Evolutionary conservation across 75 land plant genomes (phyloP).

Genomic region (Sequoia sempervirens): DNA sequence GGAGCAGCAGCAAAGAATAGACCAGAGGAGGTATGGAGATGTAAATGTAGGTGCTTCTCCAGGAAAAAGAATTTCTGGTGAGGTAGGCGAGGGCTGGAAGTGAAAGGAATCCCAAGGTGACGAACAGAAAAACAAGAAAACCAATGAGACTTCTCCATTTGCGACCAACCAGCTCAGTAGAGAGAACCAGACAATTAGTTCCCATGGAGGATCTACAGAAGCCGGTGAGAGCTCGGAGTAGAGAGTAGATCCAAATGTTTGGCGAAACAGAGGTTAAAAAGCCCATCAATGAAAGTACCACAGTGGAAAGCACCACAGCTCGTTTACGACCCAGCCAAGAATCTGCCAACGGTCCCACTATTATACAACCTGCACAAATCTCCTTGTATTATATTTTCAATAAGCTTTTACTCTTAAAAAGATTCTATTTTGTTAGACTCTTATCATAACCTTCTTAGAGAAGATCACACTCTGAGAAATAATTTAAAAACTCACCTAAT

Average conservation of each 20-base stretch:
- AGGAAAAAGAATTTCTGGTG: constrained; percentile 17
- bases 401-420: no score
- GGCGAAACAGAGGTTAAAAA: no score
- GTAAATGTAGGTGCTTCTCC: constrained; percentile 45
- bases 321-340: not conserved
- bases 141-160: constrained; percentile 35
- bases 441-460: no score
- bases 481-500: not conserved
- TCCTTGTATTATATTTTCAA: no score
- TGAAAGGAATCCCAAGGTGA: constrained; percentile 45
- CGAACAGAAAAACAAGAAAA: constrained; percentile 33
- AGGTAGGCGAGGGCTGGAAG: constrained; percentile 46
- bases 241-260: constrained; percentile 31
- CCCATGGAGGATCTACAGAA: constrained; percentile 32
- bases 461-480: no score
- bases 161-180: constrained; percentile 47
- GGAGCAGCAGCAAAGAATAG: constrained; percentile 9
- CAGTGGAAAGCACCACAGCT: not conserved
- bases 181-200: constrained; percentile 36
- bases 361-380: not conserved
- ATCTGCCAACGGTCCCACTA: constrained; percentile 19
- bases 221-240: constrained; percentile 27
- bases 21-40: constrained; percentile 30
- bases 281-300: no score
- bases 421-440: no score